Percentiles rank a stretch among this genome's conserved stretches.
Evolutionary conservation across 1,284 basidiomycete genomes (phyloP).

Genomic region (Tausonia pullulans): DNA sequence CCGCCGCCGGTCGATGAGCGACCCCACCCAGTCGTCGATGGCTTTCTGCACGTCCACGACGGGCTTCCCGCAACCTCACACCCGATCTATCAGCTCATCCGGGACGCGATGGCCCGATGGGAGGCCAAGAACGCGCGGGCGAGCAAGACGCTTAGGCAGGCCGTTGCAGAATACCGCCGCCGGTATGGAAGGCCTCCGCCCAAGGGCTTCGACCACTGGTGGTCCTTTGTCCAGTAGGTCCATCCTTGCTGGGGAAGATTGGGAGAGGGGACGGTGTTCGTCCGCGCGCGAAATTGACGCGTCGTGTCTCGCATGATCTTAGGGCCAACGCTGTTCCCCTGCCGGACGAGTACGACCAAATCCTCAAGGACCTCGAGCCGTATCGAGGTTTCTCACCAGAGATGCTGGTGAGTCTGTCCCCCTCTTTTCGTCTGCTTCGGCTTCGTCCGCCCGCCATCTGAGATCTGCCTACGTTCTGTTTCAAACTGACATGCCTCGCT

Average conservation of each 20-base stretch:
- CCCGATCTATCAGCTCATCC: conserved; percentile 35
- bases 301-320: no score
- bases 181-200: conserved; percentile 28
- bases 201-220: conserved; percentile 21
- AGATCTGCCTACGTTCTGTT: no score
- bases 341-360: conserved; percentile 35
- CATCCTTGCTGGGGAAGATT: not conserved
- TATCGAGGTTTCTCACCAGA: conserved; percentile 28
- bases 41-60: conserved; percentile 14
- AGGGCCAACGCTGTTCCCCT: conserved; percentile 27
- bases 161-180: conserved; percentile 34
- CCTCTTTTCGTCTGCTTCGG: no score
- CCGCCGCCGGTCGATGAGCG: not conserved
- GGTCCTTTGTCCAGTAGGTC: conserved; percentile 24
- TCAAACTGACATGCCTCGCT: no score
- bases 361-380: conserved; percentile 31
- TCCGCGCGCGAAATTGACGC: not conserved
- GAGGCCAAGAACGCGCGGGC: conserved; percentile 30
- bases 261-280: not conserved
- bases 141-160: conserved; percentile 33
- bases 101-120: conserved; percentile 31
- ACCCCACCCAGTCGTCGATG: conserved; percentile 6
- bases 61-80: conserved; percentile 21
- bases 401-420: not conserved
- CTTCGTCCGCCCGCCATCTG: no score